Evolutionary conservation across 1,284 basidiomycete species (phyloP).

Genomic region (Boletus holoroseus): DNA sequence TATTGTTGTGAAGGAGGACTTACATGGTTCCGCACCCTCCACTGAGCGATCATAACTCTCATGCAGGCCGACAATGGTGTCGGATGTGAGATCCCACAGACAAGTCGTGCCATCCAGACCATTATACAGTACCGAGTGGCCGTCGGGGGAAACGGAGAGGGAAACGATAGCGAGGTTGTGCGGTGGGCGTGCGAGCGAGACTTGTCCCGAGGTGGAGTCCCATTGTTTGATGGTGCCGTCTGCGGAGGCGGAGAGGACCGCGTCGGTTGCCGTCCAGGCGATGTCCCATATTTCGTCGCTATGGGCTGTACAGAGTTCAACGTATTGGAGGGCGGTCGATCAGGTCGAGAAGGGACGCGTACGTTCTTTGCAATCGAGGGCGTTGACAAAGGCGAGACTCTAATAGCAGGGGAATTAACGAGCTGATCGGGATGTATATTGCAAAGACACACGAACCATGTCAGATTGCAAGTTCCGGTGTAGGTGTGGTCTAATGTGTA

Average conservation of each 20-base stretch:
- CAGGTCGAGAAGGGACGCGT: conserved; percentile 28
- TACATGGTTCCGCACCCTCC: conserved; percentile 64
- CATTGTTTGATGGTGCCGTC: conserved; percentile 72
- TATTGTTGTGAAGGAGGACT: conserved; percentile 31
- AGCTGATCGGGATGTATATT: neutral
- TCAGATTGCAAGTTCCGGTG: neutral
- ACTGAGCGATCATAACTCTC: conserved; percentile 65
- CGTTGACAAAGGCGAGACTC: conserved; percentile 69
- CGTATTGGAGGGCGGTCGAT: neutral
- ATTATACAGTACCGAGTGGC: conserved; percentile 63
- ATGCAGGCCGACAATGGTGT: conserved; percentile 53
- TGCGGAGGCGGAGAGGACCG: conserved; percentile 63
- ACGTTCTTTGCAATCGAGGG: conserved; percentile 70
- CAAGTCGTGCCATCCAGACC: conserved; percentile 76
- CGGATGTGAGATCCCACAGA: conserved; percentile 63
- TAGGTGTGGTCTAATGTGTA: neutral
- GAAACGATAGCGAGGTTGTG: conserved; percentile 75
- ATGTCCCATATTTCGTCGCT: conserved; percentile 78
- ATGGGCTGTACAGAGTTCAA: conserved; percentile 52
- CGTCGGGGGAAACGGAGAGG: conserved; percentile 61
- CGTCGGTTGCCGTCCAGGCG: conserved; percentile 66
- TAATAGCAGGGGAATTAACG: conserved; percentile 27
- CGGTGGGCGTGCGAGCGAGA: conserved; percentile 54
- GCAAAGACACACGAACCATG: conserved; percentile 28
- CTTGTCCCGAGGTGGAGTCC: conserved; percentile 60